phyloP scores from a whole-genome alignment of 208 protist species.

The Leishmania turanica region DNA sequence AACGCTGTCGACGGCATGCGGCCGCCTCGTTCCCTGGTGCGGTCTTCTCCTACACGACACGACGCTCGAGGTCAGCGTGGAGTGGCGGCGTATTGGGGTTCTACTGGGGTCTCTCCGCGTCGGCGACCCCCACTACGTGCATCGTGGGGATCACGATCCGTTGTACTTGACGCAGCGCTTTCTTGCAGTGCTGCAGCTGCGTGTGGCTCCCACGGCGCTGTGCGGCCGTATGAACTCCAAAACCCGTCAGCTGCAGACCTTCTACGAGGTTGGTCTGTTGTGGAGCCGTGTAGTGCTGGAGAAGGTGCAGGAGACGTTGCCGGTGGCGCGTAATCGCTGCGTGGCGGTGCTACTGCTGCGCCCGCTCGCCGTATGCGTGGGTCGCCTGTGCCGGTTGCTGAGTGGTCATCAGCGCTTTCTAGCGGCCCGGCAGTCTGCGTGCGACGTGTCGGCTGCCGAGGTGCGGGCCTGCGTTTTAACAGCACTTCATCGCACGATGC shows the following conservation, averaged over 20 bases:
- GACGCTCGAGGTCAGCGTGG: constrained; percentile 56
- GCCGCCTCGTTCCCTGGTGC: constrained; percentile 53
- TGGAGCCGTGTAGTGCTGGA: constrained; percentile 52
- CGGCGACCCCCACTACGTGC: constrained; percentile 11
- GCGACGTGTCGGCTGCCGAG: constrained; percentile 38
- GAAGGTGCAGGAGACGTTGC: constrained; percentile 38
- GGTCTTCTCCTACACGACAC: constrained; percentile 51
- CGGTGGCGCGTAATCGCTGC: constrained; percentile 9
- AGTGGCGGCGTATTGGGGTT: constrained; percentile 56
- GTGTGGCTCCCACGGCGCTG: constrained; percentile 48
- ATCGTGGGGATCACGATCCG: constrained; percentile 20
- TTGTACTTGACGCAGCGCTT: constrained; percentile 42
- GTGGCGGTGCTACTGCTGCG: constrained; percentile 33
- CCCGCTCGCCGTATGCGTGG: constrained; percentile 35
- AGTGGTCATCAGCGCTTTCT: constrained; percentile 31
- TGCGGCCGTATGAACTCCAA: constrained; percentile 57
- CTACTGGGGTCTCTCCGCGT: constrained; percentile 30
- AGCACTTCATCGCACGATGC: constrained; percentile 49
- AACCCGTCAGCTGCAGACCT: constrained; percentile 58
- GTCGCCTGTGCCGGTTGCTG: constrained; percentile 37
- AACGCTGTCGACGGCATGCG: not conserved
- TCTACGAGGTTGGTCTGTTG: constrained; percentile 62
- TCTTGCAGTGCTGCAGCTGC: constrained; percentile 43
- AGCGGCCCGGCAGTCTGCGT: constrained; percentile 37
- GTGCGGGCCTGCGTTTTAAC: constrained; percentile 49